Evolutionary conservation across 371 early-diverging fungal genomes (phyloP), one percentile per base, ranked within the genome.

Genomic region (Mortierella sp.): DNA sequence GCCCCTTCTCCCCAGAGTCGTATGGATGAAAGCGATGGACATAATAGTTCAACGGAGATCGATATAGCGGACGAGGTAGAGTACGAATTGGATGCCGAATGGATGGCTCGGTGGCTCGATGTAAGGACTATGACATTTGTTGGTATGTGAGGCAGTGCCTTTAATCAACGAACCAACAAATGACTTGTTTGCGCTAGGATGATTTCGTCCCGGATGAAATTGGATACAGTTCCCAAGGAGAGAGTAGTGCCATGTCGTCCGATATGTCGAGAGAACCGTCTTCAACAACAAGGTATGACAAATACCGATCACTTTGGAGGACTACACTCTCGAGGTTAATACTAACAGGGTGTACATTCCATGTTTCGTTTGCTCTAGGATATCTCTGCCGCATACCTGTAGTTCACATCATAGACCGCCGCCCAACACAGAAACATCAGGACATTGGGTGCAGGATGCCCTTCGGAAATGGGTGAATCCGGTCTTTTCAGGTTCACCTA

Each of bases 381-480:
- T 46, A 0, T 67, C 73, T 2, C 67, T 72, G 6, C 67, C 73
- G 1, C 73, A 71, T 49, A 43, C 45, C 12, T 10, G 3, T 2
- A 24, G 23, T 6, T n/a, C 61, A 5, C 47, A 39, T 0, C 39
- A 58, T 1, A 55, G 31, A n/a, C n/a, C n/a, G 16, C 31, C 61
- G 0, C 42, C 45, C n/a, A 47, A 30, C 7, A 23, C 59, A 28
- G 48, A 66, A 13, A 64, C 66, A 1, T 63, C 67, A 8, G 48
- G 63, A 2, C 57, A 67, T 7, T 71, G 72, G 72, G 72, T 68
- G 3, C 79, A 78, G 52, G 79, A 78, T 43, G 79, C 72, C 1
- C 55, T 78, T 12, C 60, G 67, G 18, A 78, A 72, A 38, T 72
- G 79, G 72, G 72, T 58, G 45, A 78, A 72, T 26, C 79, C 79